Evolutionary conservation across 2,329 filamentous ascomycete species (phyloP), one percentile per base, ranked within the genome.

Genomic region (Eutypa lata): DNA sequence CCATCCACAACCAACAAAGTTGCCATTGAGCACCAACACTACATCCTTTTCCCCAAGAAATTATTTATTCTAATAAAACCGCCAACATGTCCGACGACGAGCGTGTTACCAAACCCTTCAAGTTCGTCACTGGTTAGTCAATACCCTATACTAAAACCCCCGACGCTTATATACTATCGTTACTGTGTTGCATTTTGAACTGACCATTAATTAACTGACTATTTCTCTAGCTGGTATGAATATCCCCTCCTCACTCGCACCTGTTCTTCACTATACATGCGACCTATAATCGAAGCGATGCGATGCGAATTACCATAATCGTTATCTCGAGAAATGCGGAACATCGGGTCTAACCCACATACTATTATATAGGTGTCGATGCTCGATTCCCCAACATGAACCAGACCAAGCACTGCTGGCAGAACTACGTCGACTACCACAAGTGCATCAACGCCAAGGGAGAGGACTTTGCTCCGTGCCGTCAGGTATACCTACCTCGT

Each of bases 381-480:
- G 94, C 94, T 77, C 93, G 94, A 76, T 99, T 97, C 82, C 94
- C 94, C 71, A 96, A 99, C 83, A 81, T 86, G 82, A 99, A 99
- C 82, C 90, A 94, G 81, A 89, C 92, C 79, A 97, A 97, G 89
- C 92, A 99, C 86, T 99, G 94, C 90, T 99, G 94, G 94, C 95
- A 99, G 77, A 99, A 99, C 86, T 99, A 99, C 80, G 94, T 99
- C 81, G 94, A 99, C 78, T 97, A 99, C 84, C 90, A 99, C 87
- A 99, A 99, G 86, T 99, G 94, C 83, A 91, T 97, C 77, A 81
- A 88, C 73, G 93, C 92, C 78, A 97, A 97, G 86, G 93, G 93
- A 77, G 93, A 97, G 82, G 92, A 97, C 73, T 97, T 97, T 76
- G 88, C 90, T 67, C 93, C 93, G 62, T 97, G 93, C 89, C 88